Evolutionary conservation across 108 stramenopile species (phyloP), one percentile per base, ranked within the genome.

Genomic region (Cyclotella choctawhatcheeana): DNA sequence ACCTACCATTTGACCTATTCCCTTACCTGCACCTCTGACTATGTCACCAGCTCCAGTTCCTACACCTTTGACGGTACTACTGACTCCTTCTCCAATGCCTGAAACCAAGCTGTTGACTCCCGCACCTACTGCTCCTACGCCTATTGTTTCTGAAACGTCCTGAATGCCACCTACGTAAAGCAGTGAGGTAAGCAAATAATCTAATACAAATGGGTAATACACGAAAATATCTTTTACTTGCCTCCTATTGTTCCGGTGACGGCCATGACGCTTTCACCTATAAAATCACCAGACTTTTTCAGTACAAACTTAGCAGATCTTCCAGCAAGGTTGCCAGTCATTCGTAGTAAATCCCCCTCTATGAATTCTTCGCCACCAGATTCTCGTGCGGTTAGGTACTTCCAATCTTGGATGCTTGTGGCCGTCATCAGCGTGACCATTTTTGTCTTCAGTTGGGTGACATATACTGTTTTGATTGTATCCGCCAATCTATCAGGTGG

Each of bases 341-440:
- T 88, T 12, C 95, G 86, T 0, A 93, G 65, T 51, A 96, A 76
- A 55, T 96, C 95, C 1, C 95, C 95, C 64, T 96, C 95, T 1
- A 88, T 82, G 43, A 84, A 92, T 55, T 89, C 89, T 60, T 95
- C 91, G 31, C 90, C 88, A 16, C 95, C 92, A 51, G 79, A 81
- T 26, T 89, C 90, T 43, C 95, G 82, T 43, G 83, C 88, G 17
- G 92, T 85, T 21, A 96, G 84, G 65, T 69, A 81, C 60, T 86
- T 88, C 95, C 95, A 96, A 50, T 96, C 92, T 51, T 96, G 85
- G 33, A 96, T 67, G 66, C 85, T 93, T n/a, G 89, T 86, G 1
- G 95, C 84, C 13, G 86, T 82, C 71, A 96, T 72, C 5, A 96
- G 61, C 17, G 86, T 74, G 21, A 93, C 76, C 65, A 93, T 50